Base-by-base conservation (phyloP, 179 eudicot species). In the Actinidia chinensis region DNA sequence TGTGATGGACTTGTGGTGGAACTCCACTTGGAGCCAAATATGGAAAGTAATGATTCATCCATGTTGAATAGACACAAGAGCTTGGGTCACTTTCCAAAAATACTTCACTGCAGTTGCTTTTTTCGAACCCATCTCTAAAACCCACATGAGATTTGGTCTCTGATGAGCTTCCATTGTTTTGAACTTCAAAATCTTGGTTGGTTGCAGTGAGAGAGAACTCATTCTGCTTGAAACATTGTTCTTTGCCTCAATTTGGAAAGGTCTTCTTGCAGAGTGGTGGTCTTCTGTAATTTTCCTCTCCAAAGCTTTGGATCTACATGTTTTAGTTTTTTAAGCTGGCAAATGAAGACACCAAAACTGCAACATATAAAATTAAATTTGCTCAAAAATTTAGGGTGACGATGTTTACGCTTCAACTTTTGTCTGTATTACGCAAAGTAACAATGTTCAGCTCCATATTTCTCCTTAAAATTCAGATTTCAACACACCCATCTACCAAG, bases 291-390 rank as follows among this genome's bases (percentile, higher is more conserved):
- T 82, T 83, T 43, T 82, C 83, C 51, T 86, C 80, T 8, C 73
- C 78, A 18, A 18, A 89, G 83, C 84, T 87, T 85, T 11, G 86
- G 86, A 79, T 81, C 83, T 90, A 75, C 85, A n/a, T 78, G 84
- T 36, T 71, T 78, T 43, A 89, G 82, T 92, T 90, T n/a, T n/a
- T n/a, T n/a, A n/a, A n/a, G n/a, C n/a, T n/a, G n/a, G 82, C 18
- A 12, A 12, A 17, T 14, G 25, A 5, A 18, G 40, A 60, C 25
- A 42, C 28, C 71, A 36, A 18, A 9, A 9, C 0, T 17, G 8
- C 5, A 70, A 15, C 6, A 15, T 0, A 65, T 22, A 9, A 33
- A 36, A 5, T 64, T 42, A 11, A 48, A 64, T 64, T 33, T 64
- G 28, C 18, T 6, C 18, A 15, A 1, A 14, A 28, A 28, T 13